phyloP scores from a whole-genome alignment of 2,329 filamentous ascomycete genomes.

The Epichloe baconii region DNA sequence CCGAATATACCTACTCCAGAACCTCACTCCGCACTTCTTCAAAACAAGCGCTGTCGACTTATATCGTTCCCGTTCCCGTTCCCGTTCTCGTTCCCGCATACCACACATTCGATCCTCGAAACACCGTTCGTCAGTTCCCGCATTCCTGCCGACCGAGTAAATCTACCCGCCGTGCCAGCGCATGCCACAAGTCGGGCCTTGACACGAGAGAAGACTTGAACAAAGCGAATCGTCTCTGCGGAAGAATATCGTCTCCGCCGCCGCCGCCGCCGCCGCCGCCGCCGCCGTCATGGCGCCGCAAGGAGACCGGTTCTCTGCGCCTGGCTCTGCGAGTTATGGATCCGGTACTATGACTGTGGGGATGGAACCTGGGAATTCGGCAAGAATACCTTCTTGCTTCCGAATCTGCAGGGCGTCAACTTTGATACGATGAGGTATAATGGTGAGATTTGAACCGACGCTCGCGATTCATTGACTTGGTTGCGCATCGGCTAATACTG shows the following conservation, averaged over 20 bases:
- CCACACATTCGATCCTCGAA: neutral
- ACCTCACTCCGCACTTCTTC: neutral
- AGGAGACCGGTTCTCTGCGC: conserved; percentile 47
- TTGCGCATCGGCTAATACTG: neutral
- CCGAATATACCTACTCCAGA: too few relatives aligned
- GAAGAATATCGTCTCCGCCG: neutral
- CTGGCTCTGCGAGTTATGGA: conserved; percentile 60
- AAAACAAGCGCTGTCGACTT: neutral
- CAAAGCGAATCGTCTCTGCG: neutral
- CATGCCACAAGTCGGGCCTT: neutral
- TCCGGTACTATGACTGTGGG: conserved; percentile 62
- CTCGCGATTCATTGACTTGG: too few relatives aligned
- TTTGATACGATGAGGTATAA: conserved; percentile 78
- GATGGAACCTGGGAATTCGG: conserved; percentile 75
- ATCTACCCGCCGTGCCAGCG: neutral
- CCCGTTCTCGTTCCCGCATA: neutral
- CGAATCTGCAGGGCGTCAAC: conserved; percentile 63
- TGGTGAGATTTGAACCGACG: conserved; percentile 33
- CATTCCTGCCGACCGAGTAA: too few relatives aligned
- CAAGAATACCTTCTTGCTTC: conserved; percentile 65
- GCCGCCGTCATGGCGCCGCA: conserved; percentile 45
- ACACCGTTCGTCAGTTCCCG: too few relatives aligned
- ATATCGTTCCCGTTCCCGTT: neutral
- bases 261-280: conserved; percentile 20
- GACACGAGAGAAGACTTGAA: neutral